Evolutionary conservation across 2,329 filamentous ascomycete species (phyloP).

Genomic region (Aspergillus glaucus): DNA sequence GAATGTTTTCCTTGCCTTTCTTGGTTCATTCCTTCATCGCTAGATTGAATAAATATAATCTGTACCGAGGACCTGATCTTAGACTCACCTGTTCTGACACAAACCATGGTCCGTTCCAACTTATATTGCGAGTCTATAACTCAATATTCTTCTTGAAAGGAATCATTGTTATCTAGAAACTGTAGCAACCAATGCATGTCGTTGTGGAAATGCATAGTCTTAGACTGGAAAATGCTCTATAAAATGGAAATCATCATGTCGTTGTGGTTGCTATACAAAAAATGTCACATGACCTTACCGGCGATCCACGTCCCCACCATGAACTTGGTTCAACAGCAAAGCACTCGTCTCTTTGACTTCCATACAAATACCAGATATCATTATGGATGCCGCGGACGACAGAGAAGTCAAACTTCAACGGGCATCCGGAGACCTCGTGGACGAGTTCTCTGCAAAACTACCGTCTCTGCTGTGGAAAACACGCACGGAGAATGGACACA

Average conservation of each 20-base stretch:
- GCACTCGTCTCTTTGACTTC: background rate
- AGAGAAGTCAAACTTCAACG: conserved; percentile 43
- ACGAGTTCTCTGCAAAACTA: conserved; percentile 37
- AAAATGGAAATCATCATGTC: no score
- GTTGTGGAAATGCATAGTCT: no score
- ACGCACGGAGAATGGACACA: conserved; percentile 14
- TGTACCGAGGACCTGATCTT: no score
- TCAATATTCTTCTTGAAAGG: no score
- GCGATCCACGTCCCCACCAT: background rate
- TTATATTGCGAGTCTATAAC: no score
- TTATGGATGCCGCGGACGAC: conserved; percentile 42
- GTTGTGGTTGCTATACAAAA: background rate
- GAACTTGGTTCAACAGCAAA: background rate
- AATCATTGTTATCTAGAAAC: no score
- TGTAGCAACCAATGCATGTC: no score
- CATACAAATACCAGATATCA: background rate
- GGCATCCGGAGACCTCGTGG: conserved; percentile 38
- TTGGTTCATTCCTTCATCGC: no score
- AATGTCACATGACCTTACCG: background rate
- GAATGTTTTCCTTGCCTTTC: background rate
- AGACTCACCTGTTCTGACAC: no score
- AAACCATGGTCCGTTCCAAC: no score
- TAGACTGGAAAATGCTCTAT: no score
- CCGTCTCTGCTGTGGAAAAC: conserved; percentile 38
- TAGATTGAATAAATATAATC: no score